Conservation (phyloP, 2,329 filamentous ascomycete species). For the Tolypocladium endophyticum region DNA sequence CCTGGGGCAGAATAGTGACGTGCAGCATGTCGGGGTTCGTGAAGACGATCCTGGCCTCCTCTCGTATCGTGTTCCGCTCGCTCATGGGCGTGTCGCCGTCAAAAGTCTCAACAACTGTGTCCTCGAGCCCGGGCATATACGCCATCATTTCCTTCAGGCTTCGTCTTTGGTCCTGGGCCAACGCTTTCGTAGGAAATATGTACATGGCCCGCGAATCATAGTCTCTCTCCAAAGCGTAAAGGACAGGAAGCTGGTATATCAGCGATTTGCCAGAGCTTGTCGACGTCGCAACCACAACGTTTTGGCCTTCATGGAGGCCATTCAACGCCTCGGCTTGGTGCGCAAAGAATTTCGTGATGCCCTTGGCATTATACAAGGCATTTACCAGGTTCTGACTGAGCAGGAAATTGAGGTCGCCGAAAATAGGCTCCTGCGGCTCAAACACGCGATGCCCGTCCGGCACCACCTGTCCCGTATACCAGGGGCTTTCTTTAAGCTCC, state of each 20-base stretch:
- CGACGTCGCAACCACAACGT: slow-evolving; percentile 89
- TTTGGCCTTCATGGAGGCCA: slow-evolving; percentile 64
- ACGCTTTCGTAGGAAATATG: slow-evolving; percentile 93
- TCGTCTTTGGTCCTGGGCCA: slow-evolving; percentile 87
- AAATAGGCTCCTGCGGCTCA: slow-evolving; percentile 70
- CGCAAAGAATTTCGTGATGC: slow-evolving; percentile 76
- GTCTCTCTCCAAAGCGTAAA: slow-evolving; percentile 77
- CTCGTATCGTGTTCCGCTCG: slow-evolving; percentile 68
- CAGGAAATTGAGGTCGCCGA: slow-evolving; percentile 74
- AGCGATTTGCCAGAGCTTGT: slow-evolving; percentile 95
- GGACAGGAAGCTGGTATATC: slow-evolving; percentile 92
- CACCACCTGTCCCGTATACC: slow-evolving; percentile 90
- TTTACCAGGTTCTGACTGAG: slow-evolving; percentile 92
- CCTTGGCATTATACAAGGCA: slow-evolving; percentile 83
- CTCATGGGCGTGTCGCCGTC: slow-evolving; percentile 87
- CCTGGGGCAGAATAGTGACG: slow-evolving; percentile 83
- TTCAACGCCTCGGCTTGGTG: slow-evolving; percentile 95
- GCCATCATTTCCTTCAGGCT: slow-evolving; percentile 76
- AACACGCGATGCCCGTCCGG: slow-evolving; percentile 88
- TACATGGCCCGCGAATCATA: slow-evolving; percentile 78
- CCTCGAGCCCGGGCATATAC: slow-evolving; percentile 69
- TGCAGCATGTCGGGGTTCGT: slow-evolving; percentile 99
- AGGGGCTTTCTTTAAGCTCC: slow-evolving; percentile 70
- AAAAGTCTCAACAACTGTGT: slow-evolving; percentile 79
- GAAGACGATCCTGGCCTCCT: slow-evolving; percentile 86